Base-by-base conservation (phyloP, 169 alveolate species). In the Hammondia hammondi region DNA sequence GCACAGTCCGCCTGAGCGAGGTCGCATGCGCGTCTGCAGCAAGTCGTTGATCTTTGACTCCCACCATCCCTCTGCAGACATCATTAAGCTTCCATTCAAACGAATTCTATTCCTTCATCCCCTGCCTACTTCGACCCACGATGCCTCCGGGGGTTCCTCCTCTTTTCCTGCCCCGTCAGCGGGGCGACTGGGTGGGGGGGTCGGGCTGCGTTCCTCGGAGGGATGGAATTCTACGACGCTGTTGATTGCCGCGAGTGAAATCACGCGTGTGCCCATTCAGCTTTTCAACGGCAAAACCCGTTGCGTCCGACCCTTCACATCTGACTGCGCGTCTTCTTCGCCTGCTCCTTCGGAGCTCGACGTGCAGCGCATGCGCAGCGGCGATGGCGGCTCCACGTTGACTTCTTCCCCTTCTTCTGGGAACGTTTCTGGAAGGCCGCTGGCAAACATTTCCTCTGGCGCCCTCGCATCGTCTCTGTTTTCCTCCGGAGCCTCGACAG, bases 21-120 rank as follows among this genome's bases (percentile, higher is more conserved):
- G 93, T 14, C 93, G 93, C 19, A 57, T 88, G 82, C 93, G 93
- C 46, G 67, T 88, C n/a, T 88, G 93, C 43, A 88, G 93, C 85
- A 88, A 88, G 85, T 52, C 82, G 37, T 43, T 88, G 24, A 88
- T 88, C 35, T 88, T 88, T 32, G 93, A 88, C 37, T 56, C 93
- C 39, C 93, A 88, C 67, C 57, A 67, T 12, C 93, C 85, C 27
- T 46, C 93, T 29, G 93, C 93, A 27, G 93, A 88, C 39, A 35
- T 88, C 70, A 46, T 88, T 35, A 88, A 88, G 37, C 24, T 88
- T 17, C 85, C 45, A 1, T 67, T 67, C 70, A 57, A 57, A 67
- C 84, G 85, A 32, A 88, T 88, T 24, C 67, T 88, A 46, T 67
- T 88, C 85, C 72, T 88, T 9, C 90, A 82, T 29, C 71, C 90